phyloP scores from a whole-genome alignment of 768 basidiomycete genomes.

The Chalciporus piperatus region DNA sequence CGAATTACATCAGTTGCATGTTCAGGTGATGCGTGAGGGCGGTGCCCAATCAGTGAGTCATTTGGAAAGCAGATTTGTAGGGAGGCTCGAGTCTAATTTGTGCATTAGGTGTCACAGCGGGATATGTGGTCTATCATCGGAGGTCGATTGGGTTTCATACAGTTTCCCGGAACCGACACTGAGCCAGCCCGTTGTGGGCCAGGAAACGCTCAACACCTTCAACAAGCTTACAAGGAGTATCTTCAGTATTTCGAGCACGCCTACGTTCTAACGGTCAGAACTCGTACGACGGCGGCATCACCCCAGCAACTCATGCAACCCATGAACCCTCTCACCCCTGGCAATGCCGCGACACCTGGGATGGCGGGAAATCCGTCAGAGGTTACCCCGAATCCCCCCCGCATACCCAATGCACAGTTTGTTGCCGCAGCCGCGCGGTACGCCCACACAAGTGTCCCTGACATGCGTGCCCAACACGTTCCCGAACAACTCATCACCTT shows the following conservation, averaged over 20 bases:
- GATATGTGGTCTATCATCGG: conserved; percentile 67
- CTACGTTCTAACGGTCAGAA: conserved; percentile 43
- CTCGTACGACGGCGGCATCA: conserved; percentile 12
- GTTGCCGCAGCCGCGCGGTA: conserved; percentile 47
- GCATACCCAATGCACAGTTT: conserved; percentile 28
- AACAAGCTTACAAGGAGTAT: conserved; percentile 58
- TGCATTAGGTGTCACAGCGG: conserved; percentile 47
- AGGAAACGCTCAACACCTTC: conserved; percentile 56
- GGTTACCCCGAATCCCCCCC: conserved; percentile 14
- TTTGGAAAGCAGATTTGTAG: background rate
- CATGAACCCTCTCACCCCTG: conserved; percentile 11
- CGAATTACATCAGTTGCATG: conserved; percentile 60
- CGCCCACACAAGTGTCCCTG: conserved; percentile 43
- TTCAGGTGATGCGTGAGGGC: conserved; percentile 56
- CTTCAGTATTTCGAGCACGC: conserved; percentile 55
- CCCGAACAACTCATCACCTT: conserved; percentile 49
- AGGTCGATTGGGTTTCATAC: conserved; percentile 62
- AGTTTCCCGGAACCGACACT: conserved; percentile 57
- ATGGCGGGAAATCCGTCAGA: conserved; percentile 21
- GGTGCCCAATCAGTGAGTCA: conserved; percentile 46
- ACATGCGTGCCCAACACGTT: conserved; percentile 52
- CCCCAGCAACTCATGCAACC: conserved; percentile 14
- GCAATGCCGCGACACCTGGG: conserved; percentile 8
- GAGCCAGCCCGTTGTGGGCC: conserved; percentile 66
- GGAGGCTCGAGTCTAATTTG: conserved; percentile 6